These are phyloP conservation scores for Diplodia intermedia DNA, from an alignment of 2,329 filamentous ascomycete species.

Conservation along the genomic window DNA sequence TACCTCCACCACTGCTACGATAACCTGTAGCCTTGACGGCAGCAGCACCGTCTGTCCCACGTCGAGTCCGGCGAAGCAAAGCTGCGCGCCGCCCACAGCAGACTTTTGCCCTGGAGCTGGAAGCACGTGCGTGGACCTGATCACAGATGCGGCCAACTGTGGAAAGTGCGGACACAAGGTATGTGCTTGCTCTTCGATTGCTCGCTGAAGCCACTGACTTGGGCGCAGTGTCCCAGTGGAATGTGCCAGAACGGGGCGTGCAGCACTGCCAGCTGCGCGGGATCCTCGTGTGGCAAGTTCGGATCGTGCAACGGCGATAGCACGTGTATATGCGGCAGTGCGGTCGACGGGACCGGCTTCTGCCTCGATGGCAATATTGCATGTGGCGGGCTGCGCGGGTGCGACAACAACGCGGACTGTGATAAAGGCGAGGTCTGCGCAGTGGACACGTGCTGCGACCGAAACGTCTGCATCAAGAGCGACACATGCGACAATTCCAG, in stretches of 20 bases:
- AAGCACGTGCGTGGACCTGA: not conserved
- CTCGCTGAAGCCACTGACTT: slow-evolving; percentile 33
- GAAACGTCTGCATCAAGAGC: slow-evolving; percentile 36
- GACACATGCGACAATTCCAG: slow-evolving; percentile 33
- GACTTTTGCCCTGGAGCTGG: not conserved
- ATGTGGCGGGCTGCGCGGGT: slow-evolving; percentile 34
- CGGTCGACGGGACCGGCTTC: slow-evolving; percentile 38
- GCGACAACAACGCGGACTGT: slow-evolving; percentile 35
- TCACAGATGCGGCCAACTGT: slow-evolving; percentile 7
- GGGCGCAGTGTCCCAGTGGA: slow-evolving; percentile 37
- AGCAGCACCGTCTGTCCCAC: slow-evolving; percentile 14
- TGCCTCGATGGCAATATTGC: slow-evolving; percentile 41
- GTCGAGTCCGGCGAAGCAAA: not conserved
- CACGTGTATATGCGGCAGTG: slow-evolving; percentile 42
- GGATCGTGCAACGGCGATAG: slow-evolving; percentile 38
- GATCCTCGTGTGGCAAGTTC: slow-evolving; percentile 41
- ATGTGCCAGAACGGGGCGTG: slow-evolving; percentile 47
- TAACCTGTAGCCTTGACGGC: not conserved
- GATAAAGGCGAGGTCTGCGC: slow-evolving; percentile 37
- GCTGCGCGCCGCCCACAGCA: not conserved
- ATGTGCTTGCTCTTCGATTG: slow-evolving; percentile 36
- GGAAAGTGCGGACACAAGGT: slow-evolving; percentile 20
- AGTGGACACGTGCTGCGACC: slow-evolving; percentile 37
- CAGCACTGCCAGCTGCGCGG: slow-evolving; percentile 39
- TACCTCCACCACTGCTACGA: slow-evolving; percentile 2